Percentiles rank a stretch among this genome's conserved stretches.
phyloP scores from a whole-genome alignment of 106 monocot genomes.

The Vanilla planifolia region DNA sequence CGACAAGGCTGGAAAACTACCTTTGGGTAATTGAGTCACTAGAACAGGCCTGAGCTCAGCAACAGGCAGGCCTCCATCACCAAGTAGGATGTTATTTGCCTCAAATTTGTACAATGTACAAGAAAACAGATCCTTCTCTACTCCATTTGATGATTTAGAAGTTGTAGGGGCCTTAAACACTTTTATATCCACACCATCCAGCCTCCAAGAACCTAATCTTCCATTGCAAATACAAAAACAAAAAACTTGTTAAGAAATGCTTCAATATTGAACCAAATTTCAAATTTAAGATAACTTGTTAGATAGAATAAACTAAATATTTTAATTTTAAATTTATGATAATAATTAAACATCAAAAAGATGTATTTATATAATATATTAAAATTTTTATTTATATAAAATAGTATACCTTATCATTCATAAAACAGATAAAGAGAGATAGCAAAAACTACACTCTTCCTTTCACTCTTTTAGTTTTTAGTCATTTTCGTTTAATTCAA shows the following conservation, averaged over 20 bases:
- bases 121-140: conserved; percentile 2
- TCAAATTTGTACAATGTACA: conserved; percentile 58
- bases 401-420: no score
- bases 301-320: neutral
- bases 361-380: no score
- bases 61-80: conserved; percentile 53
- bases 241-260: neutral
- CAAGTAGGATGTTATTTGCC: conserved; percentile 40
- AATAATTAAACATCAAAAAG: no score
- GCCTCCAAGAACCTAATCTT: conserved; percentile 88
- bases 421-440: no score
- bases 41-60: conserved; percentile 39
- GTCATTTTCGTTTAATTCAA: no score
- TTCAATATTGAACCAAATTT: neutral
- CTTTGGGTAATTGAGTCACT: conserved; percentile 21
- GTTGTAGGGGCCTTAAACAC: conserved; percentile 25
- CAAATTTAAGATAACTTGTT: neutral
- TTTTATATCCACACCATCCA: conserved; percentile 37
- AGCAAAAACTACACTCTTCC: no score
- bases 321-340: neutral
- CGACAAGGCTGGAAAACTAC: conserved; percentile 10
- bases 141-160: neutral
- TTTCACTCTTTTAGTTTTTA: no score
- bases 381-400: no score
- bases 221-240: conserved; percentile 13